Evolutionary conservation across 208 protist genomes (phyloP), one percentile per base, ranked within the genome.

Genomic region (Leishmania tarentolae): DNA sequence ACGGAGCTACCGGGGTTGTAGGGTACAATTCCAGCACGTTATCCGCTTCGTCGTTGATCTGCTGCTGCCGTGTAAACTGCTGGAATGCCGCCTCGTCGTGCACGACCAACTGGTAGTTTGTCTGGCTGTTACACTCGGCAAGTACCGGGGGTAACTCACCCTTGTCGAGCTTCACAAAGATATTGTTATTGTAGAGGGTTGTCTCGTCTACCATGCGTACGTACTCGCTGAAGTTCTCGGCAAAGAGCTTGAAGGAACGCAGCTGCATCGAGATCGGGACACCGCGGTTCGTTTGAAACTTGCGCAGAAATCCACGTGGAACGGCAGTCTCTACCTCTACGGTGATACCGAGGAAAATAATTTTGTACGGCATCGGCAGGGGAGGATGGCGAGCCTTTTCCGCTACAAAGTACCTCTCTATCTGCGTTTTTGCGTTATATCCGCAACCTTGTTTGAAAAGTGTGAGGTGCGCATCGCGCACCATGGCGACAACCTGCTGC

Each of bases 131-230:
- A 21, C 83, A 88, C 70, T 94, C 92, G 35, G 91, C 92, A 50
- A 96, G 75, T 61, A 94, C 82, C 0, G 92, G 93, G 19, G 94
- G 94, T 61, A 97, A 78, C 83, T 96, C 92, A 8, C 93, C 94
- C 66, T 95, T 92, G 31, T 88, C 81, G 59, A 97, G 88, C 65
- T 97, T 83, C 3, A 94, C 93, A 81, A 92, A 92, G 4, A 97
- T 84, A 79, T 97, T 97, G 87, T 97, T 97, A 80, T 97, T 96
- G 88, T 92, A 94, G 69, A 97, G 83, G 19, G 86, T 93, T 11
- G 85, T 89, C n/a, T 80, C 68, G 57, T 97, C 94, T 31, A 95
- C 83, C 66, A 90, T 75, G 6, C 68, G 31, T 11, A 91, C 82
- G 84, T 97, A 97, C 17, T 85, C 71, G 4, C n/a, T 56, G 72